These are phyloP conservation scores for Coprinopsis sp. DNA, from an alignment of 768 basidiomycete genomes.

Conservation along the genomic window DNA sequence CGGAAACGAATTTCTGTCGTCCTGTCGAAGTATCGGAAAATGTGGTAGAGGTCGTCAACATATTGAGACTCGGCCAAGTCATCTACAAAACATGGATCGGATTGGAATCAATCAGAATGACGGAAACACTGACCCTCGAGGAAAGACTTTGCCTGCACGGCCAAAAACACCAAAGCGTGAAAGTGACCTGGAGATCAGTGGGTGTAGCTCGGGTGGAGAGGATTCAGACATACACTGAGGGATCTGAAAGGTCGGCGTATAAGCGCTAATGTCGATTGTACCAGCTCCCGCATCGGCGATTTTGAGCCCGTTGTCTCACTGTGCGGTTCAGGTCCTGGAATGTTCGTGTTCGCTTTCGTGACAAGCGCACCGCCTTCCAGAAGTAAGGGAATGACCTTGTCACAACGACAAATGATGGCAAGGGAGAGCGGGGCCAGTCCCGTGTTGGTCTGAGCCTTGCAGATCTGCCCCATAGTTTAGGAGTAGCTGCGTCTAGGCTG, in stretches of 20 bases:
- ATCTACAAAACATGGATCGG: slow-evolving; percentile 20
- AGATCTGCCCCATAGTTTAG: too few relatives aligned
- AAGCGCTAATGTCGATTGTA: slow-evolving; percentile 53
- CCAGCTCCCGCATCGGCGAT: slow-evolving; percentile 59
- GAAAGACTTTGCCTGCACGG: slow-evolving; percentile 28
- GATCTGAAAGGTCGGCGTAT: slow-evolving; percentile 28
- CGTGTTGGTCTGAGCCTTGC: too few relatives aligned
- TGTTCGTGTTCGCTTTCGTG: too few relatives aligned
- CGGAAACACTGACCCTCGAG: slow-evolving; percentile 30
- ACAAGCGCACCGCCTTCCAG: too few relatives aligned
- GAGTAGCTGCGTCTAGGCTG: too few relatives aligned
- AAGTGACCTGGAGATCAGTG: slow-evolving; percentile 30
- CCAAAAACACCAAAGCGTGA: slow-evolving; percentile 42
- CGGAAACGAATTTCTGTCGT: slow-evolving; percentile 43
- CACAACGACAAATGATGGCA: too few relatives aligned
- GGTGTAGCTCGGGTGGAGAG: not conserved
- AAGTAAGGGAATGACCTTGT: too few relatives aligned
- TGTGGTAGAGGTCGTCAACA: slow-evolving; percentile 35
- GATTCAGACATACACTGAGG: slow-evolving; percentile 27
- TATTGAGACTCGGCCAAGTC: slow-evolving; percentile 36
- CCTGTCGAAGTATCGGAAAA: slow-evolving; percentile 42
- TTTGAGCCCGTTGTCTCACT: too few relatives aligned
- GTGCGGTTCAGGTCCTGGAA: too few relatives aligned
- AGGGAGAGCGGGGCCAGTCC: too few relatives aligned
- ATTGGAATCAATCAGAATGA: not conserved